These are phyloP conservation scores for Miscanthus sacchariflorus DNA, from an alignment of 202 grass and related monocot genomes.

Conservation along the genomic window DNA sequence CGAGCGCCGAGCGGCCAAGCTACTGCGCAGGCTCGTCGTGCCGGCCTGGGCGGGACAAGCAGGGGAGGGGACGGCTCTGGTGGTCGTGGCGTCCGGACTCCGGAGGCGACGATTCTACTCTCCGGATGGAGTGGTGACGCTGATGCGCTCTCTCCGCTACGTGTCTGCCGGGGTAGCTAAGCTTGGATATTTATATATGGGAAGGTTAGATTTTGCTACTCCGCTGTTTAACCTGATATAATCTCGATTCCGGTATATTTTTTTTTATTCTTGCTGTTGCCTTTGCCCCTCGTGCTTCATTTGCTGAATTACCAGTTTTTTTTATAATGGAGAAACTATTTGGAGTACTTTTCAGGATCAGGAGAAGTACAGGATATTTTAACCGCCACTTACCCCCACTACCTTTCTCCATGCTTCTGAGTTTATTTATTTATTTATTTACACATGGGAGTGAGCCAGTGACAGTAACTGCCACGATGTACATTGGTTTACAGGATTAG, in stretches of 20 bases:
- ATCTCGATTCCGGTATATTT: too few species aligned
- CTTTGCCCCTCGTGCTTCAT: conserved; percentile 29
- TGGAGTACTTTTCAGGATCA: neutral
- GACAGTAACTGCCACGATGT: neutral
- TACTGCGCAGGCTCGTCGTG: neutral
- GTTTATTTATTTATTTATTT: neutral
- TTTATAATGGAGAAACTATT: neutral
- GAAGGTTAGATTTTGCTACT: neutral
- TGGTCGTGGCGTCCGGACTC: neutral
- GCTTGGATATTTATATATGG: conserved; percentile 6
- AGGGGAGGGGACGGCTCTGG: neutral
- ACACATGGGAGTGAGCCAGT: neutral
- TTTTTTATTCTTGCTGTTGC: neutral
- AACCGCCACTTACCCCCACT: neutral
- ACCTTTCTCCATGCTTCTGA: neutral
- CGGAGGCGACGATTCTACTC: neutral
- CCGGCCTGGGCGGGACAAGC: conserved; percentile 26
- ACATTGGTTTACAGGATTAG: neutral
- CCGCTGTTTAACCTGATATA: neutral
- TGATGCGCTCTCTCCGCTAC: neutral
- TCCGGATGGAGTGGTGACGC: neutral
- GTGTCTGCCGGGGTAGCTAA: conserved; percentile 3
- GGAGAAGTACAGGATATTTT: conserved; percentile 18
- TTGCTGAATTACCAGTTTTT: neutral
- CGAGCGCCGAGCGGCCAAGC: neutral